Base-by-base conservation (phyloP, 2,329 filamentous ascomycete species). In the Fusarium gaditjirri region DNA sequence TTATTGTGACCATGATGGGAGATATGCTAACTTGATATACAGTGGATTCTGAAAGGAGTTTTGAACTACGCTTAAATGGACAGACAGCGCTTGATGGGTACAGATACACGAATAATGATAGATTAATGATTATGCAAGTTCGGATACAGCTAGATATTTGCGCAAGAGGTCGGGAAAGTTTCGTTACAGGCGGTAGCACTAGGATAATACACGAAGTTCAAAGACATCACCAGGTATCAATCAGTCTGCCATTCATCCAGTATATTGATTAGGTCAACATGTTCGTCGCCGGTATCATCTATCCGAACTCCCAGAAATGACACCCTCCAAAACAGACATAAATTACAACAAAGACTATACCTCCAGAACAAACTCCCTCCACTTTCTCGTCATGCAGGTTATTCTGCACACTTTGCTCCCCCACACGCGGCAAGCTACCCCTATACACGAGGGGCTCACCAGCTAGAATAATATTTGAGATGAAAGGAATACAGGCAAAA, bases 21-120 rank as follows among this genome's bases (percentile, higher is more conserved):
- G 5, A 38, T 17, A 38, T 60, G 33, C 61, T 71, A 53, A 71
- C 53, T n/a, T 3, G 5, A 17, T 29, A 31, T 41, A 13, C 21
- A 87, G 74, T 97, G 94, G 94, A 87, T 95, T 41, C 78, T 89
- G n/a, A 87, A 86, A 61, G 83, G 81, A 19, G 86, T 87, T 19
- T 80, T 87, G 36, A 87, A 86, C 56, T 86, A 86, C 52, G 75
- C 68, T 3, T 79, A 65, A 69, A 61, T 11, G 38, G 25, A 42
- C 8, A 49, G 25, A 42, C 8, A 49, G 9, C 14, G 4, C 4
- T 44, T 29, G 13, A 10, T 27, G 47, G 41, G 7, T 53, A 58
- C 14, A n/a, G 25, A 72, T 49, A 54, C 19, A 71, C 49, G 61
- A 71, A 31, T 73, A 71, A 73, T 42, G 66, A 73, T 57, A 68